Percentiles rank a stretch among this genome's conserved stretches.
phyloP scores from a whole-genome alignment of 2,329 filamentous ascomycete species.

The Diaporthe ampelina region DNA sequence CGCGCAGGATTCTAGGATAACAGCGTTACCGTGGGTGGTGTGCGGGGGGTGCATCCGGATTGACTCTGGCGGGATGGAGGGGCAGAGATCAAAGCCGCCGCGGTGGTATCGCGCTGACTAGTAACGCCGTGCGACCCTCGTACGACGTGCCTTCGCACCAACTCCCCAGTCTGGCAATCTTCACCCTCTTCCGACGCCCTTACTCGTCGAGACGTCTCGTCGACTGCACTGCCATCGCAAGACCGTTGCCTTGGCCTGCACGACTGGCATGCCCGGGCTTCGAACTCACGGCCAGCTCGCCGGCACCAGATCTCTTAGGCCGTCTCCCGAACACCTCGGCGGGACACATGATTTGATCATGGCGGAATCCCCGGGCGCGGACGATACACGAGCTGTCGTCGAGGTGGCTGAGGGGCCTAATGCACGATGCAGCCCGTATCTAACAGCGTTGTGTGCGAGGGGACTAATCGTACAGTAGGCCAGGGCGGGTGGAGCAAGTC shows the following conservation, averaged over 20 bases:
- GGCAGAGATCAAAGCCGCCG: slow-evolving; percentile 11
- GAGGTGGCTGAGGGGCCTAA: slow-evolving; percentile 12
- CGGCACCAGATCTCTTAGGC: background rate
- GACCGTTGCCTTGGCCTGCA: background rate
- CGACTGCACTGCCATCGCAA: slow-evolving; percentile 15
- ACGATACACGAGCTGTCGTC: background rate
- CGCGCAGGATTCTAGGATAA: background rate
- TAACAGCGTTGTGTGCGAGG: background rate
- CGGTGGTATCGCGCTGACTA: slow-evolving; percentile 27
- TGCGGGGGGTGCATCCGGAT: slow-evolving; percentile 16
- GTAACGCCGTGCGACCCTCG: slow-evolving; percentile 17
- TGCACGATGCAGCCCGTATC: slow-evolving; percentile 14
- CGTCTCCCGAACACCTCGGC: slow-evolving; percentile 11
- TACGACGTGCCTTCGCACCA: slow-evolving; percentile 14
- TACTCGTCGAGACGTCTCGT: slow-evolving; percentile 16
- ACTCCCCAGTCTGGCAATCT: slow-evolving; percentile 25
- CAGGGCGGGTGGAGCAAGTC: slow-evolving; percentile 4
- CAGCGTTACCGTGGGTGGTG: slow-evolving; percentile 4
- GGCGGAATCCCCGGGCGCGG: background rate
- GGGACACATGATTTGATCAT: slow-evolving; percentile 17
- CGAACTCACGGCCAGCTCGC: background rate
- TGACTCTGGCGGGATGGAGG: slow-evolving; percentile 15
- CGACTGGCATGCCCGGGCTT: background rate
- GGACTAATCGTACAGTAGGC: slow-evolving; percentile 2
- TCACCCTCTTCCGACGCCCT: slow-evolving; percentile 4